A percentile compares a stretch with the other conserved stretches of the same genome.
These are phyloP conservation scores for Dactylis glomerata DNA, from an alignment of 176 grass and related monocot genomes.

Conservation along the genomic window DNA sequence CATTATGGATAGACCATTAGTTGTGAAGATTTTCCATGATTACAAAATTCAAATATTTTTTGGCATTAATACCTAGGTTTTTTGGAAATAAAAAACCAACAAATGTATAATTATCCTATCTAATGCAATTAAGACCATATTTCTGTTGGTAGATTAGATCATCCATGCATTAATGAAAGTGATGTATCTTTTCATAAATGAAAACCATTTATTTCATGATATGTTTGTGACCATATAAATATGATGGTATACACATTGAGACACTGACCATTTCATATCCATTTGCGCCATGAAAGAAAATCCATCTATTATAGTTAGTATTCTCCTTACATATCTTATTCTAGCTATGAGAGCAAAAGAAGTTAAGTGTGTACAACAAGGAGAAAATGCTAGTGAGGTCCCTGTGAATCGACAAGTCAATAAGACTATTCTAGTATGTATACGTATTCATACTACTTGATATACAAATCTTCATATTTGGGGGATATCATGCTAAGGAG, in stretches of 20 bases:
- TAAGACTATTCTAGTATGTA: neutral
- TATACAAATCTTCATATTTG: neutral
- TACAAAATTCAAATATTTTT: neutral
- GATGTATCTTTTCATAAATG: neutral
- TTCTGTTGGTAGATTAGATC: neutral
- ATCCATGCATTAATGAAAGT: neutral
- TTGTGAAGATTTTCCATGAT: neutral
- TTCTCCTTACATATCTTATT: neutral
- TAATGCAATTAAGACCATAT: neutral
- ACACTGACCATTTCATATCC: neutral
- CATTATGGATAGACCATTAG: neutral
- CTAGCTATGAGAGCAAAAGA: neutral
- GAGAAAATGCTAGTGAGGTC: neutral
- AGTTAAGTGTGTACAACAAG: neutral
- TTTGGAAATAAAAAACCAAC: neutral
- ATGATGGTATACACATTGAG: neutral
- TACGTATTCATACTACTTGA: neutral
- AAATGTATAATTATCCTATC: neutral
- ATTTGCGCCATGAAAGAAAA: neutral
- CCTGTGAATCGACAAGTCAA: neutral
- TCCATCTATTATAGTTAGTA: neutral
- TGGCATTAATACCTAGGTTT: neutral
- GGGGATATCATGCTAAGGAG: neutral
- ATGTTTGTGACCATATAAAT: neutral
- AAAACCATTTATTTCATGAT: neutral